Evolutionary conservation across 2,329 filamentous ascomycete genomes (phyloP).

Genomic region (Colletotrichum somersetense): DNA sequence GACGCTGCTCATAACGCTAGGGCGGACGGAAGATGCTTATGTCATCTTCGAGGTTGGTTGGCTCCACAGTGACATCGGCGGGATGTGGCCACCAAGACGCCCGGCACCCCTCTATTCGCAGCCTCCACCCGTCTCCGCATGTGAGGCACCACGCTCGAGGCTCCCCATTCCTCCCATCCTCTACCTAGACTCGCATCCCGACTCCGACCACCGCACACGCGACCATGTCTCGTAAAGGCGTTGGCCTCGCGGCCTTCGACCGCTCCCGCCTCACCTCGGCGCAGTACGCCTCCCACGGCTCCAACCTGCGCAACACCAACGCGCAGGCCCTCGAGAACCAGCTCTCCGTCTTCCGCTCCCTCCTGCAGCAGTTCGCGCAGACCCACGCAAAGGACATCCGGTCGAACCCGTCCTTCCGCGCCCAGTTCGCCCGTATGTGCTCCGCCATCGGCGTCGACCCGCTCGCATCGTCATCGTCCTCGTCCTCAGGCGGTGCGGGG

Average conservation of each 20-base stretch:
- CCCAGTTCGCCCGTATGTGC: constrained; percentile 99
- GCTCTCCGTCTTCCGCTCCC: constrained; percentile 93
- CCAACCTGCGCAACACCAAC: constrained; percentile 85
- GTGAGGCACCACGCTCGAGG: not conserved
- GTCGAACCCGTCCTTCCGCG: constrained; percentile 92
- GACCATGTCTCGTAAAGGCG: constrained; percentile 80
- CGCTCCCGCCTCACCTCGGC: constrained; percentile 86
- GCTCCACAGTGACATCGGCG: constrained; percentile 18
- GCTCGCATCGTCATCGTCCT: constrained; percentile 68
- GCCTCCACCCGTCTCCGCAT: constrained; percentile 5
- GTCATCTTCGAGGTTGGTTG: constrained; percentile 18
- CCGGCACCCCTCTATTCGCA: constrained; percentile 16
- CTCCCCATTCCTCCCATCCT: not conserved
- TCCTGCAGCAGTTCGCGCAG: constrained; percentile 94
- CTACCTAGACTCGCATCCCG: not conserved
- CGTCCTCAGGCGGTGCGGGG: constrained; percentile 56
- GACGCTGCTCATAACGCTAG: too few relatives aligned
- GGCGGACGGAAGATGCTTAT: constrained; percentile 3
- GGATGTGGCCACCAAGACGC: constrained; percentile 9
- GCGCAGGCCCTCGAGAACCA: constrained; percentile 90
- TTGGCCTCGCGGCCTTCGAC: constrained; percentile 91
- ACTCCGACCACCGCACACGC: not conserved
- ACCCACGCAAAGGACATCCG: constrained; percentile 97
- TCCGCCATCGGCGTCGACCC: constrained; percentile 96
- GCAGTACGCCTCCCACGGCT: constrained; percentile 92